Percentiles rank a stretch among this genome's conserved stretches.
Evolutionary conservation across 768 basidiomycete species (phyloP).

Genomic region (Arthromyces matolae): DNA sequence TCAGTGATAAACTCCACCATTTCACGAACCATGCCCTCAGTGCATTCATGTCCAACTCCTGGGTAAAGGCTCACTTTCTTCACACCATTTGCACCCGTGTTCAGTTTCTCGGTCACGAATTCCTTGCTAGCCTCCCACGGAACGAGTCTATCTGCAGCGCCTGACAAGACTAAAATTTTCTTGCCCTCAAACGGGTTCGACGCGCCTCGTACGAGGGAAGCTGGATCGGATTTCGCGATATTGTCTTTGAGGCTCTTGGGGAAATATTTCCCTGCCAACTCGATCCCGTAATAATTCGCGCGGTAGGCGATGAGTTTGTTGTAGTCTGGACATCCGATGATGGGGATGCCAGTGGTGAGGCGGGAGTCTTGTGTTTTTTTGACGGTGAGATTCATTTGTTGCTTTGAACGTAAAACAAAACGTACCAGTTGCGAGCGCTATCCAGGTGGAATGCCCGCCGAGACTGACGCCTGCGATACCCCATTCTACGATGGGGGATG

Average conservation of each 20-base stretch:
- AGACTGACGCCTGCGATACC: conserved; percentile 73
- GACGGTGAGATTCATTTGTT: not conserved
- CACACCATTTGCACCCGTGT: conserved; percentile 48
- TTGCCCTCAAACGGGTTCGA: conserved; percentile 66
- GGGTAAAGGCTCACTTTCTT: conserved; percentile 54
- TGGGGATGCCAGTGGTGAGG: conserved; percentile 43
- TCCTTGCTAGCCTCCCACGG: conserved; percentile 55
- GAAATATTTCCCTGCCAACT: conserved; percentile 49
- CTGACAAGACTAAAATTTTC: conserved; percentile 70
- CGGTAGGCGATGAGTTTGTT: conserved; percentile 51
- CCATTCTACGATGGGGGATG: conserved; percentile 58
- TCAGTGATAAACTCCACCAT: conserved; percentile 33
- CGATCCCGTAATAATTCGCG: conserved; percentile 42
- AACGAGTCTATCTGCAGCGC: conserved; percentile 60
- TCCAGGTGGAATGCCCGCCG: conserved; percentile 85
- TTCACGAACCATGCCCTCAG: conserved; percentile 54
- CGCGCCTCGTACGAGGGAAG: conserved; percentile 34
- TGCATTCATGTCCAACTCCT: conserved; percentile 60
- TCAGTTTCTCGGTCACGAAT: conserved; percentile 50
- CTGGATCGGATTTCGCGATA: conserved; percentile 46
- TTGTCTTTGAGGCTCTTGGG: conserved; percentile 49
- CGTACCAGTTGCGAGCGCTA: conserved; percentile 49
- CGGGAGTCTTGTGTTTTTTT: conserved; percentile 35
- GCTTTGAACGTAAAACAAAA: not conserved
- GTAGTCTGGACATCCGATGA: conserved; percentile 74